Evolutionary conservation across 139 green algal species (phyloP), one percentile per base, ranked within the genome.

Genomic region (Chlorella sp.): DNA sequence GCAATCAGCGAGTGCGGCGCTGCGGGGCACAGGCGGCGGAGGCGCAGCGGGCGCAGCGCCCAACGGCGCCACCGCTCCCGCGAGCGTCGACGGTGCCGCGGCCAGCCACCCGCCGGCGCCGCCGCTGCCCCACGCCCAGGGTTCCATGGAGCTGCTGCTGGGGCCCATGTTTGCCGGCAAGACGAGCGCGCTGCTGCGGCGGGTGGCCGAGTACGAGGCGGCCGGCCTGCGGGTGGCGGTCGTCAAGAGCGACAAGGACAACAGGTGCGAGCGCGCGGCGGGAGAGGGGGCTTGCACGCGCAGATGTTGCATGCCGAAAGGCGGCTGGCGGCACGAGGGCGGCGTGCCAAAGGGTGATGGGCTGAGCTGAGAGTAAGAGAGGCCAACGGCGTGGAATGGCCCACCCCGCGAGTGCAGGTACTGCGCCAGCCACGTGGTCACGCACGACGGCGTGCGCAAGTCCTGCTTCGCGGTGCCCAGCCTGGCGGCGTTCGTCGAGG

Each of bases 141-240:
- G 83, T 2, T 17, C 45, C 46, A 87, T 94, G 17, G 83, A 94
- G 27, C 27, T 94, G 21, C 88, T 94, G 29, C 70, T 91, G 7
- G 90, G 90, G 0, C 87, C 90, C 33, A 94, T 94, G 90, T 95
- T 95, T 86, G 87, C 90, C 8, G 90, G 87, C 15, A 94, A 94
- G 71, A 91, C 83, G 35, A 94, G 80, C 5, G 81, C 85, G 41
- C 75, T 95, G 41, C 45, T 94, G 15, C 48, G 50, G 6, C 84
- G 84, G 27, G 82, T 93, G 23, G 70, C 70, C 9, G 9, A 74
- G 23, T 65, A 60, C 6, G 46, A 91, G 66, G 67, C 29, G 7
- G 67, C 61, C n/a, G 88, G 87, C 0, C 45, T 64, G 25, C 53
- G 25, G 0, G 85, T 94, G 5, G 63, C 83, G 8, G 55, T 92